These are phyloP conservation scores for Hypoxylon sp. DNA, from an alignment of 2,329 filamentous ascomycete genomes.

Conservation along the genomic window DNA sequence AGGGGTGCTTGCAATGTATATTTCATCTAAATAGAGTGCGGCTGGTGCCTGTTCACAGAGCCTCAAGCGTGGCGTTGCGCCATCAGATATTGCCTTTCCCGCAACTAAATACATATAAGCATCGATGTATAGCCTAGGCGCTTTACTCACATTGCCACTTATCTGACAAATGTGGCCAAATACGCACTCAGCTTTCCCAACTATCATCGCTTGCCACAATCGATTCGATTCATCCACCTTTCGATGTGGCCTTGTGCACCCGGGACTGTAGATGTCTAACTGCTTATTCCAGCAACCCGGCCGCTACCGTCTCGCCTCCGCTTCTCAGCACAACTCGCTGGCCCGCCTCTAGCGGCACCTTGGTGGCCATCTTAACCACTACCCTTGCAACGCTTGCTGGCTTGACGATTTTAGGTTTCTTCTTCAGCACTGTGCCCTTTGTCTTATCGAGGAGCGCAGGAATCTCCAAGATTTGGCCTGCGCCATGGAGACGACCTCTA, in stretches of 20 bases:
- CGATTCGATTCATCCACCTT: not conserved
- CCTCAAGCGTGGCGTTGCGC: slow-evolving; percentile 27
- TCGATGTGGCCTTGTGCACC: not conserved
- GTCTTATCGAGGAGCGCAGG: slow-evolving; percentile 83
- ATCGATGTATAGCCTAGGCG: not conserved
- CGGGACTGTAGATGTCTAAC: not conserved
- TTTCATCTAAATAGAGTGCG: slow-evolving; percentile 33
- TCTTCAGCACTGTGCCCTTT: slow-evolving; percentile 82
- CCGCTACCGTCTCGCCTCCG: slow-evolving; percentile 87
- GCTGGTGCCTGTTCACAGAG: slow-evolving; percentile 19
- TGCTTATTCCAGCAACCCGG: slow-evolving; percentile 82
- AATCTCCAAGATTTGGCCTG: slow-evolving; percentile 81
- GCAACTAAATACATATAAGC: too few species aligned
- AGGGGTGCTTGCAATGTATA: slow-evolving; percentile 3
- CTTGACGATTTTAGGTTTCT: slow-evolving; percentile 86
- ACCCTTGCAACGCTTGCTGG: slow-evolving; percentile 84
- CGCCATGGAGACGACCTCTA: slow-evolving; percentile 83
- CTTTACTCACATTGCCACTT: not conserved
- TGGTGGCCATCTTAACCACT: slow-evolving; percentile 78
- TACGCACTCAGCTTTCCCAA: not conserved
- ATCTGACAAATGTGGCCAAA: not conserved
- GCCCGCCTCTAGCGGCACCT: slow-evolving; percentile 84
- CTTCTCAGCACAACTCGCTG: slow-evolving; percentile 85
- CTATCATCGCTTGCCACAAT: not conserved
- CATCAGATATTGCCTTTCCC: not conserved